Percentiles rank a stretch among this genome's conserved stretches.
phyloP scores from a whole-genome alignment of 768 basidiomycete species.

The Infundibulicybe gibba region DNA sequence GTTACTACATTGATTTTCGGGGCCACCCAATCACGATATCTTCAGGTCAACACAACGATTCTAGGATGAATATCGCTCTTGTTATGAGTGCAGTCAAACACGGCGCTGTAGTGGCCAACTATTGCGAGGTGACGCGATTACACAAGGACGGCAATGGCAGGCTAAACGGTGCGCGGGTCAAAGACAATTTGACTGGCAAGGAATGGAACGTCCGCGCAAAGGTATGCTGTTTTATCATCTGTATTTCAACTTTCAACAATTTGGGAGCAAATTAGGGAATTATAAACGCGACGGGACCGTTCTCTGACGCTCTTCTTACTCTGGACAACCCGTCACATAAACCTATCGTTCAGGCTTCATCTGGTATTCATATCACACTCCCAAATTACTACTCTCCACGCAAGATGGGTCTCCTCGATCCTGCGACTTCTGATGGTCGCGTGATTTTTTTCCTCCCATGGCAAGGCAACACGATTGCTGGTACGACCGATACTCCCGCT shows the following conservation, averaged over 20 bases:
- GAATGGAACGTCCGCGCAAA: slow-evolving; percentile 82
- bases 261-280: slow-evolving; percentile 52
- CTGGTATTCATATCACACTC: slow-evolving; percentile 94
- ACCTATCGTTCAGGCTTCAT: slow-evolving; percentile 89
- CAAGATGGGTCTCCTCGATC: slow-evolving; percentile 94
- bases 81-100: slow-evolving; percentile 93
- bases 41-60: slow-evolving; percentile 94
- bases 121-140: slow-evolving; percentile 79
- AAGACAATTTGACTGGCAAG: slow-evolving; percentile 80
- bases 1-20: slow-evolving; percentile 20
- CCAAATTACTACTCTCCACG: slow-evolving; percentile 96
- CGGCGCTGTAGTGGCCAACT: slow-evolving; percentile 86
- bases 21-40: background rate
- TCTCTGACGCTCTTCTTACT: slow-evolving; percentile 79
- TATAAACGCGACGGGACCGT: slow-evolving; percentile 97
- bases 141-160: slow-evolving; percentile 65
- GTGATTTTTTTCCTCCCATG: slow-evolving; percentile 99
- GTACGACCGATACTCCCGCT: slow-evolving; percentile 89
- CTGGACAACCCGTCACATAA: slow-evolving; percentile 76
- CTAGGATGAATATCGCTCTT: slow-evolving; percentile 96
- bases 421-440: slow-evolving; percentile 91
- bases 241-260: background rate
- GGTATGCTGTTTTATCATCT: slow-evolving; percentile 29
- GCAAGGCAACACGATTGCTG: slow-evolving; percentile 97
- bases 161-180: slow-evolving; percentile 70